Conservation (phyloP, 345 rosid species). For the Sonneratia alba region DNA sequence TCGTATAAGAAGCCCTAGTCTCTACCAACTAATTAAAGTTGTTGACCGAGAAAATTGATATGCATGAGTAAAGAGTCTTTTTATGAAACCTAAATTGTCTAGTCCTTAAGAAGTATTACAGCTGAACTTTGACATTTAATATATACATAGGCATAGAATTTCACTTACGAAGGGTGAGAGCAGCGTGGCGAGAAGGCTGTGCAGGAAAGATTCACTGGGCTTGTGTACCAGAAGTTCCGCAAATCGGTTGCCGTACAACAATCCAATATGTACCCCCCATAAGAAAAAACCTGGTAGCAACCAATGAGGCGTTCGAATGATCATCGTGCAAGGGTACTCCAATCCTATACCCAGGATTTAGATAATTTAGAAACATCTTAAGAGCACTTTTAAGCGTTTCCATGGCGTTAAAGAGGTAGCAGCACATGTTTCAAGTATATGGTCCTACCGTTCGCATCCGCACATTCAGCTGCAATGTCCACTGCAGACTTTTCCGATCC, state of each 20-base stretch:
- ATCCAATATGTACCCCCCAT: constrained; percentile 8
- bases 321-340: constrained; percentile 25
- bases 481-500: constrained; percentile 21
- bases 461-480: constrained; percentile 35
- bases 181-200: constrained; percentile 15
- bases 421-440: background rate
- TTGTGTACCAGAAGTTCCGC: constrained; percentile 24
- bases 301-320: constrained; percentile 29
- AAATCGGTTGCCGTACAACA: constrained; percentile 25
- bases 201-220: constrained; percentile 27
- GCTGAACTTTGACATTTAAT: background rate
- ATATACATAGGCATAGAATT: background rate
- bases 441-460: constrained; percentile 21
- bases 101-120: background rate
- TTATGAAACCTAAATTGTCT: too few species aligned
- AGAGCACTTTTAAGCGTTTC: background rate
- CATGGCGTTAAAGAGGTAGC: background rate
- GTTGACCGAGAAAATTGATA: too few species aligned
- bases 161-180: constrained; percentile 28
- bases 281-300: background rate
- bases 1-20: background rate
- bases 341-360: constrained; percentile 11
- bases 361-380: background rate
- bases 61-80: too few species aligned
- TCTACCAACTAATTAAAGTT: background rate